Evolutionary conservation across 306 rosid species (phyloP).

Genomic region (Cucumis melo): DNA sequence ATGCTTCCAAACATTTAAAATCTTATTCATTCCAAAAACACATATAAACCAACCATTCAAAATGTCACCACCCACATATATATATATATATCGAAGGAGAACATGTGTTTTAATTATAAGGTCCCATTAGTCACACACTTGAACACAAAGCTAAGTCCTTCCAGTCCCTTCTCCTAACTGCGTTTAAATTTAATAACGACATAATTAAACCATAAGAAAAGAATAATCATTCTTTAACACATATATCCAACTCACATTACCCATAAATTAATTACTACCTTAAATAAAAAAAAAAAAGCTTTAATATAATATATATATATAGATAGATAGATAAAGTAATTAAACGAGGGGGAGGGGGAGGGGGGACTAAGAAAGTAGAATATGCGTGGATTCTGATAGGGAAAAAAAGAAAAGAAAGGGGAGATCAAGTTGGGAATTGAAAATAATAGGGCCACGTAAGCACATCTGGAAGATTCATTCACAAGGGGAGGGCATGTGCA

Average conservation of each 20-base stretch:
- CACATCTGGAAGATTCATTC: neutral
- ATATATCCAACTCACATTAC: neutral
- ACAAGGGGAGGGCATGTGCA: neutral
- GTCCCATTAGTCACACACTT: neutral
- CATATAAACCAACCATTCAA: neutral
- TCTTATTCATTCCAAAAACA: neutral
- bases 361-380: too few species aligned
- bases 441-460: neutral
- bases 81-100: too few species aligned
- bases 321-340: neutral
- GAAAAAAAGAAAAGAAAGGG: neutral
- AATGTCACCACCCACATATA: neutral
- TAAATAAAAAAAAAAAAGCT: neutral
- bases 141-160: neutral
- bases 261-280: neutral
- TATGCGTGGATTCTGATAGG: neutral
- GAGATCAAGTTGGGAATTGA: neutral
- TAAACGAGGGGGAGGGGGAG: too few species aligned
- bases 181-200: neutral
- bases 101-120: neutral
- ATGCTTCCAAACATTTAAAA: too few species aligned
- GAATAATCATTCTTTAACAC: neutral
- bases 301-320: too few species aligned
- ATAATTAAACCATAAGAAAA: neutral
- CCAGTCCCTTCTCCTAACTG: neutral